These are phyloP conservation scores for Ascochyta fabae DNA, from an alignment of 2,329 filamentous ascomycete genomes.

Conservation along the genomic window DNA sequence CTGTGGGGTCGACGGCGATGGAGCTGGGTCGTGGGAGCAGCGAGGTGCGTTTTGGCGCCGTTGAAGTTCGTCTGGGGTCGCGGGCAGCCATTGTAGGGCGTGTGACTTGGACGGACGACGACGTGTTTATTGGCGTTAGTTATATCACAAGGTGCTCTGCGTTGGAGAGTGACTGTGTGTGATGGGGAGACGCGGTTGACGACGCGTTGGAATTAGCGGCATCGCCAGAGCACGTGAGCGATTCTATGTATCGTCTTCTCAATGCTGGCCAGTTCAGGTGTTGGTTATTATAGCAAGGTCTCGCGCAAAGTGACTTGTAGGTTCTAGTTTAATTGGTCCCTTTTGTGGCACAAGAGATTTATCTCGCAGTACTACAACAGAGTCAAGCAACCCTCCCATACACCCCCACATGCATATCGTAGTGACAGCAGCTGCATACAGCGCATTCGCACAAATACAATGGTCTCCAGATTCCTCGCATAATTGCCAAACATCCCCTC, in stretches of 20 bases:
- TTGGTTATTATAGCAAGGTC: no score
- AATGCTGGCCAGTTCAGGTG: no score
- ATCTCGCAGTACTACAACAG: not conserved
- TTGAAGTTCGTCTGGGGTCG: constrained; percentile 37
- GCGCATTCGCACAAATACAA: no score
- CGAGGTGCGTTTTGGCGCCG: constrained; percentile 44
- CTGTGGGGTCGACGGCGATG: constrained; percentile 54
- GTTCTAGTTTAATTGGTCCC: not conserved
- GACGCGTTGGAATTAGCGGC: constrained; percentile 6
- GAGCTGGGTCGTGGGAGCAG: constrained; percentile 48
- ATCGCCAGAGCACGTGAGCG: constrained; percentile 10
- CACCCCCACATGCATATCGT: constrained; percentile 1
- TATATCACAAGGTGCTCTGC: no score
- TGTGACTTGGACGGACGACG: not conserved
- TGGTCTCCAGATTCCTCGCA: no score
- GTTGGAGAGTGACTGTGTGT: not conserved
- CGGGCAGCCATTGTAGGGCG: constrained; percentile 32
- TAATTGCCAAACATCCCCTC: not conserved
- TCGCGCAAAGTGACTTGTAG: not conserved
- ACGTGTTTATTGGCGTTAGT: no score
- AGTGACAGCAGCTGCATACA: not conserved
- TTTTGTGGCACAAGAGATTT: not conserved
- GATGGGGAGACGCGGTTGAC: not conserved
- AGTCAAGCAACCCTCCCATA: not conserved
- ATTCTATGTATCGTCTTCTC: no score